A percentile compares a stretch with the other conserved stretches of the same genome.
phyloP scores from a whole-genome alignment of 2,329 filamentous ascomycete species.

The Zasmidium cellare region DNA sequence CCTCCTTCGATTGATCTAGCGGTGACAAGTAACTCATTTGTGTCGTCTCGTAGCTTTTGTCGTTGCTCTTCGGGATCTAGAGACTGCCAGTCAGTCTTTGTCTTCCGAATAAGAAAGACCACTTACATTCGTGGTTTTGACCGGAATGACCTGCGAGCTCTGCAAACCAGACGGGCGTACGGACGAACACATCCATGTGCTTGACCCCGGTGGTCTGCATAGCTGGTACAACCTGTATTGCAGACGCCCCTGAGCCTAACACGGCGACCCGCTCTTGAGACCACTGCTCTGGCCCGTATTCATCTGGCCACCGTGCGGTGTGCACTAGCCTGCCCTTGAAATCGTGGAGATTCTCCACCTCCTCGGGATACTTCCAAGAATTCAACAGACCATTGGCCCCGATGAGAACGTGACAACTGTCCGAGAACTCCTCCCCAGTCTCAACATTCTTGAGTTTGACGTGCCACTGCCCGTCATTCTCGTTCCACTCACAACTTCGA shows the following conservation, averaged over 20 bases:
- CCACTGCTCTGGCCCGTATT: slow-evolving; percentile 33
- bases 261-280: slow-evolving; percentile 2
- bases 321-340: slow-evolving; percentile 46
- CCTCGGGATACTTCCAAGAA: slow-evolving; percentile 3
- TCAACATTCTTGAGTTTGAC: background rate
- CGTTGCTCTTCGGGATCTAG: slow-evolving; percentile 44
- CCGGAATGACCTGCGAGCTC: slow-evolving; percentile 7
- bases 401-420: slow-evolving; percentile 3
- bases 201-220: slow-evolving; percentile 46
- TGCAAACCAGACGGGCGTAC: slow-evolving; percentile 34
- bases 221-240: slow-evolving; percentile 41
- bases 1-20: slow-evolving; percentile 10
- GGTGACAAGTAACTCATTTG: background rate
- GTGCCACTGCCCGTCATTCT: slow-evolving; percentile 4
- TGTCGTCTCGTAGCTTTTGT: slow-evolving; percentile 40
- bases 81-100: slow-evolving; percentile 45
- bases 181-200: slow-evolving; percentile 48
- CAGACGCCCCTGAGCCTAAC: background rate
- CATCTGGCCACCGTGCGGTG: slow-evolving; percentile 37
- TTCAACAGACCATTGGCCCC: slow-evolving; percentile 4
- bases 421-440: background rate
- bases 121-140: slow-evolving; percentile 5
- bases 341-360: slow-evolving; percentile 27
- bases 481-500: slow-evolving; percentile 2
- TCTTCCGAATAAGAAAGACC: background rate